Evolutionary conservation across 164 flowering plant genomes (phyloP).

Genomic region (Sextonia rubra): DNA sequence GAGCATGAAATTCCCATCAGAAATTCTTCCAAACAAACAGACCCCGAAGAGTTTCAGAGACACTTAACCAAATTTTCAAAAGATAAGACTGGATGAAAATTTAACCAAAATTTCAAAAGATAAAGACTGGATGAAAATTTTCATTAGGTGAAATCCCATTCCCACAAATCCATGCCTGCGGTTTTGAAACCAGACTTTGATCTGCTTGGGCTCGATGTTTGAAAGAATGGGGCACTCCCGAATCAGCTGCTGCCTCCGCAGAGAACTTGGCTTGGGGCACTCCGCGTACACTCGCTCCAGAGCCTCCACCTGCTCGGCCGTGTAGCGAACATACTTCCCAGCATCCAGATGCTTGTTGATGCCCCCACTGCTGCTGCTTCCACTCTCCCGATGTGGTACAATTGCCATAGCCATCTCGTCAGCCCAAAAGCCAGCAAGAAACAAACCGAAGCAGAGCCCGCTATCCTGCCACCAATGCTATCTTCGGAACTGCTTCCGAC

Average conservation of each 20-base stretch:
- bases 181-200: slow-evolving; percentile 87
- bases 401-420: slow-evolving; percentile 69
- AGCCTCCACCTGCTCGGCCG: slow-evolving; percentile 73
- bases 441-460: slow-evolving; percentile 1
- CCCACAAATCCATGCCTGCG: slow-evolving; percentile 41
- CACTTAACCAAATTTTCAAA: too few species aligned
- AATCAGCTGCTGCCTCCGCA: slow-evolving; percentile 65
- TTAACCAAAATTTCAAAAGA: too few species aligned
- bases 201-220: slow-evolving; percentile 73
- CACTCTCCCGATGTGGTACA: slow-evolving; percentile 56
- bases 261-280: slow-evolving; percentile 73
- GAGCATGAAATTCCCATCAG: too few species aligned
- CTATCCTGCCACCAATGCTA: slow-evolving; percentile 8
- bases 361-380: slow-evolving; percentile 37
- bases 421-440: not conserved
- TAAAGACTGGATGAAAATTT: too few species aligned
- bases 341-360: slow-evolving; percentile 42
- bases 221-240: slow-evolving; percentile 64
- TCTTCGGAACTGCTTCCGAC: too few species aligned
- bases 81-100: too few species aligned
- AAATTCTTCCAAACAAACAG: too few species aligned
- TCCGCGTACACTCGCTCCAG: slow-evolving; percentile 64
- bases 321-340: slow-evolving; percentile 75
- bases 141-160: not conserved
- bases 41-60: too few species aligned